Base-by-base conservation (phyloP, 495 filamentous ascomycete genomes). In the Amorphotheca resinae region DNA sequence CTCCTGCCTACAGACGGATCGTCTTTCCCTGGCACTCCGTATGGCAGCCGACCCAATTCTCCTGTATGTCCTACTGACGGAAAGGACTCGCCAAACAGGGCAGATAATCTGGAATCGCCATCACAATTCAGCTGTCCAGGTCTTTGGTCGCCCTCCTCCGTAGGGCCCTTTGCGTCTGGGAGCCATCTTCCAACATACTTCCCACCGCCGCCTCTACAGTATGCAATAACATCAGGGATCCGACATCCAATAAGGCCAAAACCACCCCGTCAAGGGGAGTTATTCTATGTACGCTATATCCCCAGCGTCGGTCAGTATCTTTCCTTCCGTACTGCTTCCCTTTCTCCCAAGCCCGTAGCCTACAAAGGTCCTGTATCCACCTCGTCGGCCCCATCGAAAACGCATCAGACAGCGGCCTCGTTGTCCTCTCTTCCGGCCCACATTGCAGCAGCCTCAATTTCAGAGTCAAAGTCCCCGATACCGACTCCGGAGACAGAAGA, bases 171-270 rank as follows among this genome's bases (percentile, higher is more conserved):
- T 59, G 73, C 74, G 15, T 89, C 81, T 23, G 65, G 68, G 6
- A 88, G 81, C 45, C 82, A 93, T 58, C 69, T 93, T 3, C 87
- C 87, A 39, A 93, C 87, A 0, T 95, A 87, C 61, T 95, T 82
- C 53, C 87, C 87, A 4, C 86, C 87, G 1, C 67, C 81, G 3
- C 84, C 87, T 6, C 64, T 82, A 2, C 83, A 87, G 47, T 95
- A 86, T 60, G 82, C 70, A 18, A 76, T 84, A 46, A 87, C 84
- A 6, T 75, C 83, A 55, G 72, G 77, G 33, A 65, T 89, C 18
- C 80, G 87, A 3, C 91, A 96, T 58, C 93, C 91, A 0, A 60
- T 95, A 20, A 78, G 91, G 0, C 82, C 86, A 26, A 93, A 93
- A 50, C 89, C 91, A 0, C 84, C 85, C 2, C 79, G 80, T 14